Percentiles rank a stretch among this genome's conserved stretches.
phyloP scores from a whole-genome alignment of 768 basidiomycete species.

The Exsudoporus frostii region DNA sequence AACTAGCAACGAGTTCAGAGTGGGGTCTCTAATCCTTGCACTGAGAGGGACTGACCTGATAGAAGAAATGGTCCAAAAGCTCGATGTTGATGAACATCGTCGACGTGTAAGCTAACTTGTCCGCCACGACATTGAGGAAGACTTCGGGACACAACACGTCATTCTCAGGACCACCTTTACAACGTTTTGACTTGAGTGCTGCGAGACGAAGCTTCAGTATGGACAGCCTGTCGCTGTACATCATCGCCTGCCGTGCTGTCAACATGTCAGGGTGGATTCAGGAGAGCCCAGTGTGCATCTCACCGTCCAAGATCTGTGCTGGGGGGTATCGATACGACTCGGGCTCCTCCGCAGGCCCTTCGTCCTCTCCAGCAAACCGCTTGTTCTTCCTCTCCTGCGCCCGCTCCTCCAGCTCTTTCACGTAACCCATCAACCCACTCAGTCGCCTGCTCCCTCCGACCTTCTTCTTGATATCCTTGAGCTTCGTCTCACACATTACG shows the following conservation, averaged over 20 bases:
- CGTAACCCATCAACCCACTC: constrained; percentile 73
- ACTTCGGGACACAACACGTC: constrained; percentile 94
- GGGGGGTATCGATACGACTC: constrained; percentile 91
- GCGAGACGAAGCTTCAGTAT: constrained; percentile 84
- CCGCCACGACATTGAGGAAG: constrained; percentile 94
- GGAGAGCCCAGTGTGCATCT: constrained; percentile 21
- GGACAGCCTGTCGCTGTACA: constrained; percentile 77
- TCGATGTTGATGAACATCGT: constrained; percentile 99
- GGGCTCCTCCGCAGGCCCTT: constrained; percentile 38
- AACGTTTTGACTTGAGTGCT: constrained; percentile 86
- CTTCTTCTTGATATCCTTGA: constrained; percentile 81
- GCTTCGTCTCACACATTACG: constrained; percentile 76
- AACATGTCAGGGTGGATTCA: constrained; percentile 5
- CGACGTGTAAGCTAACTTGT: constrained; percentile 93
- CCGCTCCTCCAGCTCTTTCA: constrained; percentile 75
- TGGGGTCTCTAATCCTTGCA: background rate
- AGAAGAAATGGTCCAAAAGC: constrained; percentile 96
- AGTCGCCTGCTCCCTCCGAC: constrained; percentile 86
- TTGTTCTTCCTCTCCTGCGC: constrained; percentile 60
- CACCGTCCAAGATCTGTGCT: constrained; percentile 89
- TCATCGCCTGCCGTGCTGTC: constrained; percentile 86
- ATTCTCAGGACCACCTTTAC: constrained; percentile 81
- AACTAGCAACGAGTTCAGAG: constrained; percentile 52
- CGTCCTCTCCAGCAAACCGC: constrained; percentile 41
- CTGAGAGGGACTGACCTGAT: constrained; percentile 62